Percentiles rank a stretch among this genome's conserved stretches.
These are phyloP conservation scores for Rhypophila decipiens DNA, from an alignment of 495 filamentous ascomycete genomes.

Conservation along the genomic window DNA sequence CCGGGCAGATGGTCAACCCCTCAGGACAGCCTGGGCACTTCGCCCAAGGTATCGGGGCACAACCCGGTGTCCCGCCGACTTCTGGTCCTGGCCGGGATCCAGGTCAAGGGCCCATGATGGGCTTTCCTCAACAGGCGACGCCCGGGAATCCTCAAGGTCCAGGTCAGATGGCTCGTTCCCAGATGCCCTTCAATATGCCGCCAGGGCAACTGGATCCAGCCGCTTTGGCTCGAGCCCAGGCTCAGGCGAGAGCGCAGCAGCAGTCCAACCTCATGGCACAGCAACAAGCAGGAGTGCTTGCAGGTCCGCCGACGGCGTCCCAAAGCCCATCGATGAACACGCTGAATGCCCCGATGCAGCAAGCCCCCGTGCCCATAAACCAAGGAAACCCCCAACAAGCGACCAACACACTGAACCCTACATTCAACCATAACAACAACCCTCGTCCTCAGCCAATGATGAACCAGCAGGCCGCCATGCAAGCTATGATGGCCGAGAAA, in stretches of 20 bases:
- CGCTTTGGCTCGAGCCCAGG: constrained; percentile 30
- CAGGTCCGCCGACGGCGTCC: constrained; percentile 34
- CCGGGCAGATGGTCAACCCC: constrained; percentile 31
- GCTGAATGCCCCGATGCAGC: constrained; percentile 41
- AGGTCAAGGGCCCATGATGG: constrained; percentile 34
- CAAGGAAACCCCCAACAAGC: constrained; percentile 29
- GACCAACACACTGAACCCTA: constrained; percentile 20
- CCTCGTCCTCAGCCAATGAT: constrained; percentile 15
- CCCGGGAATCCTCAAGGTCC: constrained; percentile 26
- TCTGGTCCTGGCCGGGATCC: constrained; percentile 36
- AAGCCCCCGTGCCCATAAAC: constrained; percentile 37
- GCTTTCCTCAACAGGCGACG: constrained; percentile 27
- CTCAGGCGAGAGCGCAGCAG: constrained; percentile 17
- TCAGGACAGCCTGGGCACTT: constrained; percentile 32
- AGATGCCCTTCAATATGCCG: constrained; percentile 30
- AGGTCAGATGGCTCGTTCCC: constrained; percentile 29
- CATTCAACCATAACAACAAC: constrained; percentile 27
- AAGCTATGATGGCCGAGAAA: constrained; percentile 17
- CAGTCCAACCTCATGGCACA: constrained; percentile 42
- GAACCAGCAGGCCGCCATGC: constrained; percentile 16
- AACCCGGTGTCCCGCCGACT: constrained; percentile 46
- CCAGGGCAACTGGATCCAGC: constrained; percentile 36
- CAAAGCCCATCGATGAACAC: constrained; percentile 48
- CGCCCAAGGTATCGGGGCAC: constrained; percentile 43
- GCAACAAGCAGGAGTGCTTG: constrained; percentile 42